Percentiles rank a stretch among this genome's conserved stretches.
These are phyloP conservation scores for Ophiostoma australiae DNA, from an alignment of 2,329 filamentous ascomycete species.

Conservation along the genomic window DNA sequence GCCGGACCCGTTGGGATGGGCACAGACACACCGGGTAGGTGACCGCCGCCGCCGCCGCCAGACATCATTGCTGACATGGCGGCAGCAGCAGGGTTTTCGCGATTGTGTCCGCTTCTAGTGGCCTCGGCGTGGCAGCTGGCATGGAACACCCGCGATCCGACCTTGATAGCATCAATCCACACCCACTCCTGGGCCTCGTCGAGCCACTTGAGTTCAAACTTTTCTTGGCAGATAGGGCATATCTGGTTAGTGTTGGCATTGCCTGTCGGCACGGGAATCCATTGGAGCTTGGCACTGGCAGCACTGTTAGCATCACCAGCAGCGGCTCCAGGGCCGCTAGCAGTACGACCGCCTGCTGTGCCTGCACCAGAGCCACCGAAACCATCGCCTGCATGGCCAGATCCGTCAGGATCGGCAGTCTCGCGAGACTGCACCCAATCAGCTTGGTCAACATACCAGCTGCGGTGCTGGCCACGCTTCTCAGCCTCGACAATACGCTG, in stretches of 20 bases:
- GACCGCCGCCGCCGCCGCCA: neutral
- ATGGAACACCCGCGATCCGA: slow-evolving; percentile 79
- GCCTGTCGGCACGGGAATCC: slow-evolving; percentile 79
- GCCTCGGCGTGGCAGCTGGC: slow-evolving; percentile 84
- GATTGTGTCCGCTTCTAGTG: slow-evolving; percentile 53
- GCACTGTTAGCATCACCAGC: slow-evolving; percentile 29
- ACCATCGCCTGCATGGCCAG: slow-evolving; percentile 32
- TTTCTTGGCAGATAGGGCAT: slow-evolving; percentile 93
- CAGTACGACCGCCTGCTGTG: too few relatives aligned
- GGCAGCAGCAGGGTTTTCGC: slow-evolving; percentile 29
- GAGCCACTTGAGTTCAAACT: slow-evolving; percentile 87
- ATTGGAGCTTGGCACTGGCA: slow-evolving; percentile 57
- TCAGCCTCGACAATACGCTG: slow-evolving; percentile 81
- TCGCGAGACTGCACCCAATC: slow-evolving; percentile 90
- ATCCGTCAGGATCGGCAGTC: slow-evolving; percentile 61
- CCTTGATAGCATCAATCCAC: slow-evolving; percentile 80
- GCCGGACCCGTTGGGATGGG: slow-evolving; percentile 22
- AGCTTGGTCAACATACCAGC: slow-evolving; percentile 89
- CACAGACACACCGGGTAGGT: slow-evolving; percentile 1
- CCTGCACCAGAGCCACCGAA: neutral
- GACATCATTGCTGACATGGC: slow-evolving; percentile 25
- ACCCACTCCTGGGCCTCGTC: slow-evolving; percentile 95
- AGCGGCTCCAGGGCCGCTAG: neutral
- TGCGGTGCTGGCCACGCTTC: slow-evolving; percentile 81
- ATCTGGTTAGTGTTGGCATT: slow-evolving; percentile 66